Base-by-base conservation (phyloP, 768 basidiomycete species). In the Mycena vulgaris region DNA sequence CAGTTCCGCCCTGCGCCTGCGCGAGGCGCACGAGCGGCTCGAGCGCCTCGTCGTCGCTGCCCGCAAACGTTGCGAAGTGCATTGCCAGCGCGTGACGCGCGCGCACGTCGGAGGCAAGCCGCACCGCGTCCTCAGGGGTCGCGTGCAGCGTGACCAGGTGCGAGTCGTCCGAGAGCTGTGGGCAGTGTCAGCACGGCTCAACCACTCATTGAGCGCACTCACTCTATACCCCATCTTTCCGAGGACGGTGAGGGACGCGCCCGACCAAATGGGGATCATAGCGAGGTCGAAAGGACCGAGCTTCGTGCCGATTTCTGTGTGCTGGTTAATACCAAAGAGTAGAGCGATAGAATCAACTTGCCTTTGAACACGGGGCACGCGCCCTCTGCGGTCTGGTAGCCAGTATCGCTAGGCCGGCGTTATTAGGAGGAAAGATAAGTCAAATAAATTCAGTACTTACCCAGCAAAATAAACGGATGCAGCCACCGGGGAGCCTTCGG, bases 21-120 rank as follows among this genome's bases (percentile, higher is more conserved):
- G 68, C 69, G 19, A 84, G 72, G 67, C 80, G 77, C 49, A 81
- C 77, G 6, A 84, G 71, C 2, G 82, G 81, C 72, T 85, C 83
- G 40, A 81, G 66, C 68, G 83, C 82, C 66, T 86, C 85, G 30
- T 77, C 75, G 47, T 84, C 82, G 57, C 78, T 77, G 0, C 85
- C 85, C 40, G 81, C 80, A 68, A 85, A 85, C 19, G 85, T 86
- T 30, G 79, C 85, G 66, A 85, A 85, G 69, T 85, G 85, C 78
- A 85, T 84, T 16, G 78, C 83, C 27, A 84, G 78, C 10, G 80
- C 74, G 66, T 82, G 80, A 0, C 79, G 78, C 6, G 81, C 76
- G 27, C 78, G 77, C n/a, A 85, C 77, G 62, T 82, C 84, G 58
- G 69, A 61, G 58, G 83, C 80, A 25, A 86, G 78, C 63, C 74